Conservation (phyloP, 2,329 filamentous ascomycete genomes). For the Pseudonectria foliicola region DNA sequence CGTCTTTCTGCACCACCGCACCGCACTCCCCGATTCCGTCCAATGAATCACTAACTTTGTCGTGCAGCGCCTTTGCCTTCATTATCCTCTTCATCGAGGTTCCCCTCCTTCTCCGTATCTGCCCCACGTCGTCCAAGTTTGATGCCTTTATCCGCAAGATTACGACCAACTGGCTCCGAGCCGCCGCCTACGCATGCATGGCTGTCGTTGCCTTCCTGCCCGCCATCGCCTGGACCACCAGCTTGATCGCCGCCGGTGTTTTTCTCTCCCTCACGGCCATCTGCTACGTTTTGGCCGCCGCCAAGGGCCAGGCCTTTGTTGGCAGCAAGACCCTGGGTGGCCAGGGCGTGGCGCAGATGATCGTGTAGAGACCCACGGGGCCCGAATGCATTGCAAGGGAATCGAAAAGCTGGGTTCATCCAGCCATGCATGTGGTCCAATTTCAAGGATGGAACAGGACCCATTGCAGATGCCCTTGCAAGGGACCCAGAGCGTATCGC, state of each 20-base stretch:
- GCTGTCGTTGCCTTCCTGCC: slow-evolving; percentile 79
- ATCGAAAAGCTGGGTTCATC: background rate
- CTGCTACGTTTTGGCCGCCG: slow-evolving; percentile 73
- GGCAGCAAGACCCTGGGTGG: slow-evolving; percentile 95
- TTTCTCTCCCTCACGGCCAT: slow-evolving; percentile 67
- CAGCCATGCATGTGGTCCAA: background rate
- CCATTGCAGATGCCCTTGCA: slow-evolving; percentile 2
- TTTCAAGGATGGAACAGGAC: slow-evolving; percentile 3
- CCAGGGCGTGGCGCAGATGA: slow-evolving; percentile 93
- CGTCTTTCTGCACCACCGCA: slow-evolving; percentile 24
- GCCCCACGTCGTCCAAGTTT: slow-evolving; percentile 85
- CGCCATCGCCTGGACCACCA: slow-evolving; percentile 55
- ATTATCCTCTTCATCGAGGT: slow-evolving; percentile 83
- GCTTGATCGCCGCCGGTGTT: slow-evolving; percentile 79
- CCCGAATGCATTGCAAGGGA: slow-evolving; percentile 1
- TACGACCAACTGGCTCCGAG: slow-evolving; percentile 95
- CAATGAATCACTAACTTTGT: slow-evolving; percentile 1
- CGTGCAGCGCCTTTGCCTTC: slow-evolving; percentile 56
- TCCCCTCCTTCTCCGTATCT: slow-evolving; percentile 92
- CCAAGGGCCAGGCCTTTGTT: slow-evolving; percentile 81
- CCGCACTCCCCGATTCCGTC: too few species aligned
- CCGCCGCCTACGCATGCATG: slow-evolving; percentile 77
- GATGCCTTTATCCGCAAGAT: slow-evolving; percentile 85
- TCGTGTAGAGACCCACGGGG: slow-evolving; percentile 54
- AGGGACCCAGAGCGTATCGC: background rate